A percentile compares a stretch with the other conserved stretches of the same genome.
Evolutionary conservation across 2,329 filamentous ascomycete species (phyloP).

Genomic region (Aureobasidium sp.): DNA sequence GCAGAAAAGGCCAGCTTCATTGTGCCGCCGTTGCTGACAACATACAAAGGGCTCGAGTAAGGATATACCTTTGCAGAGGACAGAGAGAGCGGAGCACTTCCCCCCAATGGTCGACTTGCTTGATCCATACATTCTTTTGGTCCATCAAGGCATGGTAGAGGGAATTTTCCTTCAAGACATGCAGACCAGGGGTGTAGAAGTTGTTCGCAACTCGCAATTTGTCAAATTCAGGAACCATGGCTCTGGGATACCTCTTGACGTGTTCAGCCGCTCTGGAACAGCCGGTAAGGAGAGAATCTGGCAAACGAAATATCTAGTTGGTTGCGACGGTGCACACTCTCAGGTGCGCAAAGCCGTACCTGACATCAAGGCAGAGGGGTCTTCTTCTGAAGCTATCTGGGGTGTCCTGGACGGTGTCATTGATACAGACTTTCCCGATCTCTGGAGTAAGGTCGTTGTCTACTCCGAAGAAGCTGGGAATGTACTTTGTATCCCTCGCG

Average conservation of each 20-base stretch:
- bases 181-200: constrained; percentile 54
- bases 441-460: constrained; percentile 67
- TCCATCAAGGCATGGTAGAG: constrained; percentile 71
- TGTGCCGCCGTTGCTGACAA: background rate
- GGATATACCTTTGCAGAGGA: constrained; percentile 46
- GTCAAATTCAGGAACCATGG: constrained; percentile 40
- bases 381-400: constrained; percentile 55
- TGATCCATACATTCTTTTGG: constrained; percentile 49
- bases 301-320: constrained; percentile 58
- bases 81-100: constrained; percentile 62
- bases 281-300: constrained; percentile 38
- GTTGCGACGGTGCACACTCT: constrained; percentile 67
- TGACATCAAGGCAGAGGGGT: constrained; percentile 42
- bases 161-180: constrained; percentile 63
- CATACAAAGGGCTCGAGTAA: constrained; percentile 29
- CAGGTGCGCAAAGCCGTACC: constrained; percentile 59
- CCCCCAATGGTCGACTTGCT: constrained; percentile 46
- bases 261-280: constrained; percentile 35
- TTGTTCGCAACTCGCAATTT: constrained; percentile 59
- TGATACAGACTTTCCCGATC: constrained; percentile 65
- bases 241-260: constrained; percentile 35
- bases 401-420: constrained; percentile 65
- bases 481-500: constrained; percentile 66
- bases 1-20: constrained; percentile 19
- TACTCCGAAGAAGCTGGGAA: constrained; percentile 61